A percentile compares a stretch with the other conserved stretches of the same genome.
Evolutionary conservation across 2,329 filamentous ascomycete genomes (phyloP).

Genomic region (Metarhizium robertsii): DNA sequence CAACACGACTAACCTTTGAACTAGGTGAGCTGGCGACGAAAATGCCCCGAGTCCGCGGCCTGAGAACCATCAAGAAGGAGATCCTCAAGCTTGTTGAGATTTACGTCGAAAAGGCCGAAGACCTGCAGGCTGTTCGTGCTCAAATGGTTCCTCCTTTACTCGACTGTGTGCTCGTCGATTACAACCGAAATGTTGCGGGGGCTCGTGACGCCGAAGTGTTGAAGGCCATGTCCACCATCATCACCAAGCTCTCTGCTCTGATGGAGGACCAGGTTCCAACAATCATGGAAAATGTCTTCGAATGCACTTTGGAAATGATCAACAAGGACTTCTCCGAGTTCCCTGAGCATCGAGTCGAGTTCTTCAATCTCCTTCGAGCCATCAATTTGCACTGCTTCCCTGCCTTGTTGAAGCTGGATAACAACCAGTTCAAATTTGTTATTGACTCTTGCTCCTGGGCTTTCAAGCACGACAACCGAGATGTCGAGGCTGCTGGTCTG

Average conservation of each 20-base stretch:
- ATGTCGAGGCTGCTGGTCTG: conserved; percentile 90
- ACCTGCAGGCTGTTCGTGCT: conserved; percentile 82
- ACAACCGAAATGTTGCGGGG: conserved; percentile 93
- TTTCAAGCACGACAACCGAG: conserved; percentile 99
- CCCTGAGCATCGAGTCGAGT: conserved; percentile 97
- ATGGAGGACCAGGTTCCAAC: conserved; percentile 98
- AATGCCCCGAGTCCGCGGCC: conserved; percentile 89
- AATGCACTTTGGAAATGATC: conserved; percentile 98
- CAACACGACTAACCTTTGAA: neutral
- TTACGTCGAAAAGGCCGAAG: conserved; percentile 96
- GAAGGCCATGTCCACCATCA: conserved; percentile 95
- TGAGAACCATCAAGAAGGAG: conserved; percentile 98
- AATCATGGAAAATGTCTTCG: conserved; percentile 98
- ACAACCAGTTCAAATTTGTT: conserved; percentile 96
- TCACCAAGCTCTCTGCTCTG: conserved; percentile 85
- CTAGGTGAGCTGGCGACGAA: conserved; percentile 85
- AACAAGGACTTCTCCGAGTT: conserved; percentile 99
- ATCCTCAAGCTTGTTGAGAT: conserved; percentile 97
- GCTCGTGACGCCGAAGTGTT: conserved; percentile 94
- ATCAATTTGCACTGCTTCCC: conserved; percentile 98
- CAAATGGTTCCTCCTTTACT: conserved; percentile 95
- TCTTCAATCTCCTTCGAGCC: conserved; percentile 91
- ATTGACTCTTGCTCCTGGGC: conserved; percentile 99
- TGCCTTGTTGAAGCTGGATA: conserved; percentile 84
- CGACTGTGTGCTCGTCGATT: conserved; percentile 89